Evolutionary conservation across 768 basidiomycete species (phyloP), one percentile per base, ranked within the genome.

Genomic region (Harrya chromipes): DNA sequence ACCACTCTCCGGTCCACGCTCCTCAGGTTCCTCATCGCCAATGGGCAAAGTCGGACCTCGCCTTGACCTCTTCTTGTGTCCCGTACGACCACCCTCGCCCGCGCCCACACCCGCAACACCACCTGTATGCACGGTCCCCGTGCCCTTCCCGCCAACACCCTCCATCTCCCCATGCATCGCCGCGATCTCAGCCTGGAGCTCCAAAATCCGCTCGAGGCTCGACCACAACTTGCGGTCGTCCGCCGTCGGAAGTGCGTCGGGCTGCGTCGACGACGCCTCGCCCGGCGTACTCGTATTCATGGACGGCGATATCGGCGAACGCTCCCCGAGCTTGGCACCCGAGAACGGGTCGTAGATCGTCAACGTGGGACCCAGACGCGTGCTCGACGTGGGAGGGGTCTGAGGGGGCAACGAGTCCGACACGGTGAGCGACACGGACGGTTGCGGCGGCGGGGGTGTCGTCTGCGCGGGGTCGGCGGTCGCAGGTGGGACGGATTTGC

Each of bases 111-210:
- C 21, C 17, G 42, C 40, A 1, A 44, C 36, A 2, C 43, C 51
- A 23, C 57, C 38, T 42, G 48, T 26, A 39, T 53, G 51, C 0
- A 7, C 16, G 8, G n/a, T 47, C 13, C 52, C 65, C 38, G 34
- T 11, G 1, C 40, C 47, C 13, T 37, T 43, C 11, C 36, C 48
- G 50, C 68, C 55, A 1, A 85, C 74, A 35, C 77, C 77, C 63
- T 90, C 88, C 85, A 90, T 86, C 21, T 84, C 80, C 10, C 83
- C 67, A 61, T 90, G 88, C 78, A 87, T 80, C 54, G 70, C 72
- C 6, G 87, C 82, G 29, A 90, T 80, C 54, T 87, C 80, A 47
- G 77, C 80, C 63, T 90, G 87, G 26, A 90, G 66, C 33, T 83
- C 83, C 53, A 87, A 64, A n/a, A 90, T 83, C 38, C 75, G 76